These are phyloP conservation scores for Suillus americanus DNA, from an alignment of 768 basidiomycete species.

Conservation along the genomic window DNA sequence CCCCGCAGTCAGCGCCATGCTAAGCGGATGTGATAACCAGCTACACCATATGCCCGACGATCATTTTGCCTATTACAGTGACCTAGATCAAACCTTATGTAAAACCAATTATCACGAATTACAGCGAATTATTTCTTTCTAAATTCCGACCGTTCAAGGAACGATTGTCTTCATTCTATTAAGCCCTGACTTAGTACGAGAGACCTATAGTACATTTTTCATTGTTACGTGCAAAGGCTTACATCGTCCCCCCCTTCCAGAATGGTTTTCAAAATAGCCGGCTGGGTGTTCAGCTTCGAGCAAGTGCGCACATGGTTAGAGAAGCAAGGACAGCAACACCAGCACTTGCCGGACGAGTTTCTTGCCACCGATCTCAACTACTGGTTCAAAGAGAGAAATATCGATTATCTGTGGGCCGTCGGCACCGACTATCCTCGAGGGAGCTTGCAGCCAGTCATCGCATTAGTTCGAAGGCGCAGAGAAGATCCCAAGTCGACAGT, in stretches of 20 bases:
- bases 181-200: background rate
- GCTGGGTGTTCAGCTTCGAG: background rate
- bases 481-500: background rate
- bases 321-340: background rate
- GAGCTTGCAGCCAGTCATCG: background rate
- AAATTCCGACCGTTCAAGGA: background rate
- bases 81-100: background rate
- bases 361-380: background rate
- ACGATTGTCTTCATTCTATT: background rate
- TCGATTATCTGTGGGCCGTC: background rate
- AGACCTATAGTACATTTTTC: background rate
- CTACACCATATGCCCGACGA: constrained; percentile 37
- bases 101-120: no score
- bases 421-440: background rate
- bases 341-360: no score
- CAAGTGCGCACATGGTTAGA: background rate
- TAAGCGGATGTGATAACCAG: constrained; percentile 43
- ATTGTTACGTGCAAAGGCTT: background rate
- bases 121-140: no score
- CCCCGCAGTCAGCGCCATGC: constrained; percentile 35
- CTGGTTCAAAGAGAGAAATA: background rate
- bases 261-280: background rate
- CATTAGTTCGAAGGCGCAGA: background rate
- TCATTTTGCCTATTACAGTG: background rate
- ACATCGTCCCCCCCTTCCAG: background rate